These are phyloP conservation scores for Aspergillus biplanus DNA, from an alignment of 495 filamentous ascomycete genomes.

Conservation along the genomic window DNA sequence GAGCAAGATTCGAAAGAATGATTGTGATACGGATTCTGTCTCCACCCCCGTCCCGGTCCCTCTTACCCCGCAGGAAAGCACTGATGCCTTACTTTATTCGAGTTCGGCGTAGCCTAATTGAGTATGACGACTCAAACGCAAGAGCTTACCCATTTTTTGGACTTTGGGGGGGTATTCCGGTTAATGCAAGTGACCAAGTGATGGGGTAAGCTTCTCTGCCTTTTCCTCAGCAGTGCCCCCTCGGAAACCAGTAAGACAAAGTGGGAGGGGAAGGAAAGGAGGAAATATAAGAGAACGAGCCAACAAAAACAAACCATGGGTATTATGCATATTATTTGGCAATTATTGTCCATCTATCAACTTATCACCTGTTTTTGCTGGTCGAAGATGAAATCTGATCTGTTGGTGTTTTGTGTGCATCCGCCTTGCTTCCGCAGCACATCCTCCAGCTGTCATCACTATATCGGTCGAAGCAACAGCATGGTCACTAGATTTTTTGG, in stretches of 20 bases:
- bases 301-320: slow-evolving; percentile 19
- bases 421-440: slow-evolving; percentile 26
- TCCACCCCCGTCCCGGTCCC: not conserved
- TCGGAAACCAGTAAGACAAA: not conserved
- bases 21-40: slow-evolving; percentile 13
- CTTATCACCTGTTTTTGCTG: slow-evolving; percentile 1
- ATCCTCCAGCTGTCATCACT: slow-evolving; percentile 20
- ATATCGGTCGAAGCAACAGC: slow-evolving; percentile 18
- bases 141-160: slow-evolving; percentile 6
- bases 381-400: slow-evolving; percentile 22
- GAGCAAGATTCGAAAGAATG: not conserved
- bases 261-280: not conserved
- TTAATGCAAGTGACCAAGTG: slow-evolving; percentile 1
- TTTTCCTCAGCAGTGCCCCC: not conserved
- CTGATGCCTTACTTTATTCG: slow-evolving; percentile 27
- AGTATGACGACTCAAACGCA: slow-evolving; percentile 10
- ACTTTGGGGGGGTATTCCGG: not conserved
- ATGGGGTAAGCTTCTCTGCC: not conserved
- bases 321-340: slow-evolving; percentile 12
- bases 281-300: slow-evolving; percentile 4
- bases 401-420: slow-evolving; percentile 27
- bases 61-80: slow-evolving; percentile 16
- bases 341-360: slow-evolving; percentile 14
- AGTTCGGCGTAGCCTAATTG: slow-evolving; percentile 11
- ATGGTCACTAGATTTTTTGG: slow-evolving; percentile 7